phyloP scores from a whole-genome alignment of 2,329 filamentous ascomycete species.

The Scytalidium sp. region DNA sequence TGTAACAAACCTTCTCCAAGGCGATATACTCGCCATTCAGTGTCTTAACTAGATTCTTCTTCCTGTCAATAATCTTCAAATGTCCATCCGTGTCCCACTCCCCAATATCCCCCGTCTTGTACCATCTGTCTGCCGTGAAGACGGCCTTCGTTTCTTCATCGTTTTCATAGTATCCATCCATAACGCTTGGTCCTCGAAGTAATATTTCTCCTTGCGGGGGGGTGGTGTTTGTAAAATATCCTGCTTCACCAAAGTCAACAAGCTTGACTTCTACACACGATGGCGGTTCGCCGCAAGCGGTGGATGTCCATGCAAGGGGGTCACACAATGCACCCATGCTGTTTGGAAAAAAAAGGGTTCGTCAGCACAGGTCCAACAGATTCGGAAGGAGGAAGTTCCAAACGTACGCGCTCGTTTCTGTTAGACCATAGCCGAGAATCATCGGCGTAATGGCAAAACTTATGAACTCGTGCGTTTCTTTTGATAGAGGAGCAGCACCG shows the following conservation, averaged over 20 bases:
- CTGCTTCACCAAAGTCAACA: slow-evolving; percentile 85
- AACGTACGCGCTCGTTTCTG: slow-evolving; percentile 86
- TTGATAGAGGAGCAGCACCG: slow-evolving; percentile 85
- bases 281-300: slow-evolving; percentile 74
- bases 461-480: slow-evolving; percentile 85
- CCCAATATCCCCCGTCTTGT: slow-evolving; percentile 94
- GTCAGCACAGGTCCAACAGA: too few relatives aligned
- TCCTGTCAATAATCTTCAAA: slow-evolving; percentile 85
- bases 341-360: too few relatives aligned
- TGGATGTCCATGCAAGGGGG: slow-evolving; percentile 78
- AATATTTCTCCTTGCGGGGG: slow-evolving; percentile 88
- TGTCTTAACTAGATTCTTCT: slow-evolving; percentile 98
- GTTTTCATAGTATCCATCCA: slow-evolving; percentile 79
- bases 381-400: too few relatives aligned
- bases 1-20: too few relatives aligned
- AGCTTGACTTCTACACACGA: slow-evolving; percentile 84
- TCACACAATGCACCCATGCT: slow-evolving; percentile 81
- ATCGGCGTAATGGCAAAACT: slow-evolving; percentile 92
- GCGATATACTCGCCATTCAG: slow-evolving; percentile 95
- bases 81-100: slow-evolving; percentile 81
- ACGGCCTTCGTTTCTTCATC: slow-evolving; percentile 78
- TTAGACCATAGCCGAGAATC: slow-evolving; percentile 91
- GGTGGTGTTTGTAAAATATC: slow-evolving; percentile 72
- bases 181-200: slow-evolving; percentile 75
- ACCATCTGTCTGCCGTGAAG: slow-evolving; percentile 85